phyloP scores from a whole-genome alignment of 1,139 yeast genomes.

The Magnusiomyces ingens region DNA sequence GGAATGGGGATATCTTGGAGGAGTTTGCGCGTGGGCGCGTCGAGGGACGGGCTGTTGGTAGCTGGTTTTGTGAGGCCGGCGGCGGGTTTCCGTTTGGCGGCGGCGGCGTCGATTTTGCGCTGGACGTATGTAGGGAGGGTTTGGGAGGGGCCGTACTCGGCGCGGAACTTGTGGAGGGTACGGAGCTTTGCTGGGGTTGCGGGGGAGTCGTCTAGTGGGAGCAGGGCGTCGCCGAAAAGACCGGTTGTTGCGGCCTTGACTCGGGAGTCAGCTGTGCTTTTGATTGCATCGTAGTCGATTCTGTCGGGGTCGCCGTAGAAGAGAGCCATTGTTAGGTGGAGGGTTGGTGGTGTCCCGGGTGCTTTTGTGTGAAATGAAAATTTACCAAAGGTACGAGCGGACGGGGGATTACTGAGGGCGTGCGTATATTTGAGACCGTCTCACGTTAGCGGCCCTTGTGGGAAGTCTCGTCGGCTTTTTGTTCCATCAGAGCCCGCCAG shows the following conservation, averaged over 20 bases:
- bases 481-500: too few relatives aligned
- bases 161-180: slow-evolving; percentile 17
- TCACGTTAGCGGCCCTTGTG: too few relatives aligned
- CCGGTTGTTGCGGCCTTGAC: not conserved
- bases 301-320: slow-evolving; percentile 3
- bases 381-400: too few relatives aligned
- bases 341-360: too few relatives aligned
- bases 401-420: too few relatives aligned
- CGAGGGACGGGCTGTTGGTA: slow-evolving; percentile 11
- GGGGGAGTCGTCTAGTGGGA: not conserved
- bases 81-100: slow-evolving; percentile 13
- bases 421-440: too few relatives aligned
- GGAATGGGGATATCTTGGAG: slow-evolving; percentile 19
- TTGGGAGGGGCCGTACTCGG: slow-evolving; percentile 19
- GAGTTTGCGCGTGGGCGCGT: slow-evolving; percentile 17
- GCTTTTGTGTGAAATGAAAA: too few relatives aligned
- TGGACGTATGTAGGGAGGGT: slow-evolving; percentile 23
- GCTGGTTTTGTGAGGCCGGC: slow-evolving; percentile 7
- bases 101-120: slow-evolving; percentile 18
- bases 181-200: slow-evolving; percentile 10
- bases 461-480: too few relatives aligned
- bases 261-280: not conserved
- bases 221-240: not conserved
- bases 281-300: slow-evolving; percentile 1
- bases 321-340: not conserved